A percentile compares a stretch with the other conserved stretches of the same genome.
Conservation (phyloP, 1,139 yeast genomes). For the Magnusiomyces clavatus region DNA sequence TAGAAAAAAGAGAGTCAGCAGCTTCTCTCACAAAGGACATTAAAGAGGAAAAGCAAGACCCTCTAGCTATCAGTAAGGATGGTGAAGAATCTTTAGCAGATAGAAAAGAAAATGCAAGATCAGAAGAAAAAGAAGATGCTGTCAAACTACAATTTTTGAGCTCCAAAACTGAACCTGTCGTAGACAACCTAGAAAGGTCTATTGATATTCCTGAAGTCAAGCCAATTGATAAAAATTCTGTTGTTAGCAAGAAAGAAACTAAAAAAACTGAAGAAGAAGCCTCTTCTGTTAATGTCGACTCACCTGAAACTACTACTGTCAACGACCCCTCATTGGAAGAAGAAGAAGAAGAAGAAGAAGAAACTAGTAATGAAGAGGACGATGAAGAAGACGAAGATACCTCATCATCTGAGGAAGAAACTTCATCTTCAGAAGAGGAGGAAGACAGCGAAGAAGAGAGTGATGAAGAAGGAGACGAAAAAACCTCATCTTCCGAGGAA, state of each 20-base stretch:
- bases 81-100: not conserved
- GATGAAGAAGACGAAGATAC: not conserved
- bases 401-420: not conserved
- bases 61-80: not conserved
- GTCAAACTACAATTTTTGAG: not conserved
- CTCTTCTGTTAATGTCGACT: not conserved
- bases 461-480: not conserved
- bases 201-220: not conserved
- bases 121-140: not conserved
- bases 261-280: not conserved
- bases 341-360: not conserved
- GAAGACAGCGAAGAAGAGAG: not conserved
- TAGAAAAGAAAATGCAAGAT: not conserved
- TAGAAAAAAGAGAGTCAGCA: not conserved
- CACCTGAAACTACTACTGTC: not conserved
- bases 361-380: not conserved
- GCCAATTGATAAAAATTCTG: not conserved
- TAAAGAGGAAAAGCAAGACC: not conserved
- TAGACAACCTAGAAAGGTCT: too few species aligned
- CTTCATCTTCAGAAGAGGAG: constrained; percentile 1
- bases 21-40: not conserved
- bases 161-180: not conserved
- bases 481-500: not conserved
- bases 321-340: not conserved
- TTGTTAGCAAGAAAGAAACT: not conserved